Percentiles rank a stretch among this genome's conserved stretches.
Evolutionary conservation across 2,329 filamentous ascomycete genomes (phyloP).

Genomic region (Fusarium verrucosum): DNA sequence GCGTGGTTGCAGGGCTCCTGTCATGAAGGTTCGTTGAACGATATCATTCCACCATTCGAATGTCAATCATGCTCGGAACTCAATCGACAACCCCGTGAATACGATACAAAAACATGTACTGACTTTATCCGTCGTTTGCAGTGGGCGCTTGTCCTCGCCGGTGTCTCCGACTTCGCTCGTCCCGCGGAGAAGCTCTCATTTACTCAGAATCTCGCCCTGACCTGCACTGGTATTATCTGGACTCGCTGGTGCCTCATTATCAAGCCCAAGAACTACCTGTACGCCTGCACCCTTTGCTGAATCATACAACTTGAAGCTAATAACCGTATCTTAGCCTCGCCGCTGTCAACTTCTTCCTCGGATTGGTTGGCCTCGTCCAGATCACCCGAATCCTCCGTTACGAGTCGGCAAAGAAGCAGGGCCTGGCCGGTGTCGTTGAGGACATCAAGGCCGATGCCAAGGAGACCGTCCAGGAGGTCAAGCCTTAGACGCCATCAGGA

Average conservation of each 20-base stretch:
- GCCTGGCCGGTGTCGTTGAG: conserved; percentile 48
- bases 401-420: conserved; percentile 67
- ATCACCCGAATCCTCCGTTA: conserved; percentile 77
- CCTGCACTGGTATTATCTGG: conserved; percentile 94
- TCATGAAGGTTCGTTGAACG: conserved; percentile 75
- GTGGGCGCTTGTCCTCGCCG: conserved; percentile 94
- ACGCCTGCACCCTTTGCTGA: conserved; percentile 47
- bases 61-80: background rate
- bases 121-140: conserved; percentile 48
- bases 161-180: conserved; percentile 89
- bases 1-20: conserved; percentile 73
- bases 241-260: conserved; percentile 99
- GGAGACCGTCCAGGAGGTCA: conserved; percentile 43
- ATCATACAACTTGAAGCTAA: background rate
- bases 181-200: conserved; percentile 93
- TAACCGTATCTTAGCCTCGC: conserved; percentile 70
- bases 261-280: conserved; percentile 91
- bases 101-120: conserved; percentile 7
- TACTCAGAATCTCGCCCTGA: conserved; percentile 90
- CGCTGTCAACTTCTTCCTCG: conserved; percentile 98
- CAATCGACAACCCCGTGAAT: background rate
- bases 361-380: conserved; percentile 85
- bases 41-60: background rate
- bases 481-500: conserved; percentile 30
- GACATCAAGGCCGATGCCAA: conserved; percentile 55